A percentile compares a stretch with the other conserved stretches of the same genome.
phyloP scores from a whole-genome alignment of 257 asterid species.

The Buddleja alternifolia region DNA sequence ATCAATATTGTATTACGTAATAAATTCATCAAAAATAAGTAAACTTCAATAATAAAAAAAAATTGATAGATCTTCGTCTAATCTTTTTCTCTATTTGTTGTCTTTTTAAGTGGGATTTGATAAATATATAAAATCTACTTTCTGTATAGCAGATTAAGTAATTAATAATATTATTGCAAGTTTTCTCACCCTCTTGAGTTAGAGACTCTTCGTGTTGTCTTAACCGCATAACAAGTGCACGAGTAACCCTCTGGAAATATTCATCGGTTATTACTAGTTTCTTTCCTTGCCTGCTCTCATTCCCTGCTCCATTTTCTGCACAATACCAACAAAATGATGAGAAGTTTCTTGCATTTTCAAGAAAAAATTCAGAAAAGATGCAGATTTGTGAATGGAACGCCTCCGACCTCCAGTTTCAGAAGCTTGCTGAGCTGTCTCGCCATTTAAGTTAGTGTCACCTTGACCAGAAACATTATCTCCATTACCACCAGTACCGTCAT shows the following conservation, averaged over 20 bases:
- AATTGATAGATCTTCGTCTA: background rate
- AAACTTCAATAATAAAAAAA: background rate
- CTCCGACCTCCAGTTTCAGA: conserved; percentile 45
- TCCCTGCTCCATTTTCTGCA: conserved; percentile 62
- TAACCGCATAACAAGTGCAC: conserved; percentile 79
- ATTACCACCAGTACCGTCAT: conserved; percentile 42
- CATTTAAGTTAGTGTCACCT: conserved; percentile 36
- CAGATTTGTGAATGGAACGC: background rate
- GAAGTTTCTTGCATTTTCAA: background rate
- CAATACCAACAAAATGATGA: conserved; percentile 22
- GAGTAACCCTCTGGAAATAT: conserved; percentile 88
- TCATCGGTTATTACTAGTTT: conserved; percentile 79
- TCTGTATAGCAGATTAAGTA: background rate
- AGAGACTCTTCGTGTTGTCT: conserved; percentile 84
- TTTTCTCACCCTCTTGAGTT: conserved; percentile 59
- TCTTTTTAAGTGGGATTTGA: background rate
- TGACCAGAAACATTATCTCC: conserved; percentile 42
- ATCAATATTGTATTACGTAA: background rate
- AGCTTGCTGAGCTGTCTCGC: conserved; percentile 49
- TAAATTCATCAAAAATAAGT: background rate
- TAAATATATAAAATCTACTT: background rate
- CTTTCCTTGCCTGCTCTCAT: conserved; percentile 58
- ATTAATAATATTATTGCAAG: conserved; percentile 14
- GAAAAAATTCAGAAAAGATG: background rate
- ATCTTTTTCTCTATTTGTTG: background rate